A percentile compares a stretch with the other conserved stretches of the same genome.
Evolutionary conservation across 805 yeast species (phyloP).

Genomic region (Schizosaccharomyces cryophilus): DNA sequence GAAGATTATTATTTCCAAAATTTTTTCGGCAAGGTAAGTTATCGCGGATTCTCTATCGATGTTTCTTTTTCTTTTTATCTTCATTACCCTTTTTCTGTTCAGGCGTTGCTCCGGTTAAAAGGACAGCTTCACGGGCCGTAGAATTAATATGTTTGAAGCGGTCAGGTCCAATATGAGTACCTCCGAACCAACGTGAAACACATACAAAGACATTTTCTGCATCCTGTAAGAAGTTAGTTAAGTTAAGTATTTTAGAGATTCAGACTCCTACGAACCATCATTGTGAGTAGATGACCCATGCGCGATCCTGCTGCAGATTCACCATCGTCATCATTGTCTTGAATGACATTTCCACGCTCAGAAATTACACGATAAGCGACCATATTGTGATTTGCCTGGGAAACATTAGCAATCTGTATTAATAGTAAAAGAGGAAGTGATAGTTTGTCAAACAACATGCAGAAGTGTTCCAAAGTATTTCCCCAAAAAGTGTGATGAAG

Average conservation of each 20-base stretch:
- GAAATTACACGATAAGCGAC: conserved; percentile 2
- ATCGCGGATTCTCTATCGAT: not conserved
- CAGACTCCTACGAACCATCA: conserved; percentile 11
- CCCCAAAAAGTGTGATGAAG: not conserved
- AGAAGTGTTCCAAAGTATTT: not conserved
- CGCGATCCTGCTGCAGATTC: conserved; percentile 73
- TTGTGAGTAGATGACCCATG: conserved; percentile 1
- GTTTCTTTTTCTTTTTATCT: conserved; percentile 15
- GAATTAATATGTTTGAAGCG: conserved; percentile 74
- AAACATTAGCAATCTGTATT: not conserved
- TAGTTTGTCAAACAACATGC: not conserved
- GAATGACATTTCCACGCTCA: not conserved
- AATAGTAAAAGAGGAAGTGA: not conserved
- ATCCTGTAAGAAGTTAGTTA: conserved; percentile 19
- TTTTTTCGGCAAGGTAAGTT: not conserved
- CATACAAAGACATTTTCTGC: conserved; percentile 66
- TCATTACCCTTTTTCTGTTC: conserved; percentile 14
- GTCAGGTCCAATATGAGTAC: conserved; percentile 75
- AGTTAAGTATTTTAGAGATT: conserved; percentile 9
- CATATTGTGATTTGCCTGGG: conserved; percentile 50
- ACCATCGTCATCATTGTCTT: conserved; percentile 88
- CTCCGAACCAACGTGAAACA: conserved; percentile 85
- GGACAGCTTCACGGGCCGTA: conserved; percentile 63
- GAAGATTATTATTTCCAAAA: not conserved
- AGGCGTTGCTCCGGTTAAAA: conserved; percentile 18